Evolutionary conservation across 805 yeast genomes (phyloP).

Genomic region (Kodamaea hsintzibuensis): DNA sequence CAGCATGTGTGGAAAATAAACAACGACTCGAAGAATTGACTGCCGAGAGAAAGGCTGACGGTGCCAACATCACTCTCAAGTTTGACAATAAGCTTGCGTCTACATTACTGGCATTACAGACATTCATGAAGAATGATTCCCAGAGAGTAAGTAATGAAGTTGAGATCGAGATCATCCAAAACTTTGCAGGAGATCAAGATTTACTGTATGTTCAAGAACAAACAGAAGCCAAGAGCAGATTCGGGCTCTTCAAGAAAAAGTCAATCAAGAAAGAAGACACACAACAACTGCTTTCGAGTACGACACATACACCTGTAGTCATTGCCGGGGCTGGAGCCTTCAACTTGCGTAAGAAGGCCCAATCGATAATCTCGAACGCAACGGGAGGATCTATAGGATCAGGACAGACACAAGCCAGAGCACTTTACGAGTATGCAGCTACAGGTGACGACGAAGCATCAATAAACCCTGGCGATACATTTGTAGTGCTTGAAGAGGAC

Average conservation of each 20-base stretch:
- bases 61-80: constrained; percentile 43
- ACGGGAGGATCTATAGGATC: constrained; percentile 8
- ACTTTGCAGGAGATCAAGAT: constrained; percentile 77
- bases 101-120: constrained; percentile 54
- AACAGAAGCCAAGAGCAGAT: constrained; percentile 54
- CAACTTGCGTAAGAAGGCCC: constrained; percentile 36
- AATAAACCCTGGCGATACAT: constrained; percentile 58
- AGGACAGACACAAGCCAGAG: constrained; percentile 38
- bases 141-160: constrained; percentile 76
- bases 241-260: constrained; percentile 51
- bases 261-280: constrained; percentile 20
- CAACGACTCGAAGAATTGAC: constrained; percentile 50
- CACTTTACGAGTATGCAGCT: constrained; percentile 64
- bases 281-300: constrained; percentile 21
- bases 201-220: constrained; percentile 56
- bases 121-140: constrained; percentile 73
- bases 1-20: constrained; percentile 47
- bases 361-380: constrained; percentile 22
- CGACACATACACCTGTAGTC: constrained; percentile 30
- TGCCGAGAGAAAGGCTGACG: constrained; percentile 32
- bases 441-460: constrained; percentile 75
- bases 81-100: constrained; percentile 55
- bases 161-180: constrained; percentile 85
- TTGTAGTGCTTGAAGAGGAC: constrained; percentile 63
- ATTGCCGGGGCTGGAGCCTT: constrained; percentile 29